phyloP scores from a whole-genome alignment of 2,329 filamentous ascomycete genomes.

The Cercospora berteroae region DNA sequence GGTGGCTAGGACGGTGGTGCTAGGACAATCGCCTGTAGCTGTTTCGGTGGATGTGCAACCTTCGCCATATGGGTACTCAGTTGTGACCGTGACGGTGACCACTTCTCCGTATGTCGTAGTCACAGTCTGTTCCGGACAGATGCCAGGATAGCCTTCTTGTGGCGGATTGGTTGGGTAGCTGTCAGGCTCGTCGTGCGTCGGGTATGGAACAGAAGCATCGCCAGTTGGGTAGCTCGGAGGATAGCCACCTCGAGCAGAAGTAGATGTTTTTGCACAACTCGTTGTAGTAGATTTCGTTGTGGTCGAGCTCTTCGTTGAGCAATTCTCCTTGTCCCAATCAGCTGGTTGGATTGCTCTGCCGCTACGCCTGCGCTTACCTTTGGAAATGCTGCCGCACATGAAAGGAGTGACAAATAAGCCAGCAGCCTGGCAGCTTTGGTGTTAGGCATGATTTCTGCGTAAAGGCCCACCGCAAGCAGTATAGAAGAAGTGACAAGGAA shows the following conservation, averaged over 20 bases:
- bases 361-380: background rate
- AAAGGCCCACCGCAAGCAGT: background rate
- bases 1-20: background rate
- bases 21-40: background rate
- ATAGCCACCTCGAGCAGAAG: background rate
- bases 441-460: background rate
- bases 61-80: background rate
- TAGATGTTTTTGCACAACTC: background rate
- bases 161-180: background rate
- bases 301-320: background rate
- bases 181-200: background rate
- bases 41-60: background rate
- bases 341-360: background rate
- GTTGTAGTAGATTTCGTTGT: background rate
- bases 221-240: background rate
- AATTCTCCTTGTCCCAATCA: background rate
- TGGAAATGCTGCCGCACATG: background rate
- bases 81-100: background rate
- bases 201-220: background rate
- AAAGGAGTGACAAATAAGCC: background rate
- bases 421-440: background rate
- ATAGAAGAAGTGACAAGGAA: background rate
- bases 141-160: background rate
- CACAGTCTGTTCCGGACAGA: constrained; percentile 1
- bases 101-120: background rate